Base-by-base conservation (phyloP, 2,329 filamentous ascomycete species). In the Clarireedia sp. region DNA sequence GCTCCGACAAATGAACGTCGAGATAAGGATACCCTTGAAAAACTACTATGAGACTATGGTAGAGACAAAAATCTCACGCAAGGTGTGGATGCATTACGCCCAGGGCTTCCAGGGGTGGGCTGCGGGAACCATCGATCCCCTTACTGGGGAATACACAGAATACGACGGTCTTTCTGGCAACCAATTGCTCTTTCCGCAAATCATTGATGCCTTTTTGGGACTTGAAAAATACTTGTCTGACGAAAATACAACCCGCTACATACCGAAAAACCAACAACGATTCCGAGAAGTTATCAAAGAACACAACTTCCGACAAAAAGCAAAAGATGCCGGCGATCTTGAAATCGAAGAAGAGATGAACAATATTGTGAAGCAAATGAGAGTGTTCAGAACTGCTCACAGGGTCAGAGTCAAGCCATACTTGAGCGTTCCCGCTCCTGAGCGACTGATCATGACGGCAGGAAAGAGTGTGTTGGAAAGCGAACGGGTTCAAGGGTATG, bases 101-200 rank as follows among this genome's bases (percentile, higher is more conserved):
- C 70, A 71, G 55, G 70, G 71, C 3, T 71, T 72, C 43, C 66
- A 67, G 40, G 70, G 60, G 10, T 73, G 71, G 70, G 70, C 67
- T 4, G 59, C 63, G 37, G 69, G 66, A n/a, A 56, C 64, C 5
- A 59, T 60, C 5, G 51, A 57, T 38, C 46, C 51, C 8, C 46
- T 64, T 16, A 60, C 65, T 24, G 63, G 63, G 3, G 59, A 65
- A 50, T 64, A 55, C 43, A 58, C 65, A 23, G 66, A 68, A 46
- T 70, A 63, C 46, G 66, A 70, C 55, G 71, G 71, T 23, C 60
- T 72, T 6, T 68, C 64, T 41, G 71, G 69, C 0, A 72, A 70
- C 49, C 70, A 72, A 43, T 51, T 69, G 1, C 56, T 71, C 10
- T 47, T 72, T 16, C 70, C 71, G 47, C 66, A 69, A 51, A 65